These are phyloP conservation scores for Phytophthora agathidicida DNA, from an alignment of 352 stramenopile genomes.

Conservation along the genomic window DNA sequence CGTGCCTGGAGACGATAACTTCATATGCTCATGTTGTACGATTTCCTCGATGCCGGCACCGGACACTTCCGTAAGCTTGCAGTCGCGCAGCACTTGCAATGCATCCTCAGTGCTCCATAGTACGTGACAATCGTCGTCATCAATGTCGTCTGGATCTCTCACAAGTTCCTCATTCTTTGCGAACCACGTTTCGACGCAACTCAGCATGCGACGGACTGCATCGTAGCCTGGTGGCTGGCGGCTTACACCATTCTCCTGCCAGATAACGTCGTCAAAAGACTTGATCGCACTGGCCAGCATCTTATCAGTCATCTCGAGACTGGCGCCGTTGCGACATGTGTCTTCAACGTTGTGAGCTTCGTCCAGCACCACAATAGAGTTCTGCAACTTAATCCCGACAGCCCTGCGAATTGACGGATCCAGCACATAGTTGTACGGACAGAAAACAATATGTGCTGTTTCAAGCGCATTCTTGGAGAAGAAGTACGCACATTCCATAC, in stretches of 20 bases:
- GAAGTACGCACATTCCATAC: conserved; percentile 79
- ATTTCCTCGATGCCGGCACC: conserved; percentile 26
- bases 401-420: conserved; percentile 73
- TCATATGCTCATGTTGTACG: conserved; percentile 17
- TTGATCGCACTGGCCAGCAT: conserved; percentile 53
- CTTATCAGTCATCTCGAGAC: conserved; percentile 66
- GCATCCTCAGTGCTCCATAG: conserved; percentile 70
- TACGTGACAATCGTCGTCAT: conserved; percentile 39
- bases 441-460: conserved; percentile 79
- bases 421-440: conserved; percentile 88
- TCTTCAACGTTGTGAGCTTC: conserved; percentile 91
- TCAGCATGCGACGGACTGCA: conserved; percentile 50
- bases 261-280: conserved; percentile 68
- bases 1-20: conserved; percentile 16
- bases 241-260: conserved; percentile 38
- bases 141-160: conserved; percentile 31
- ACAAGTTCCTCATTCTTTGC: conserved; percentile 35
- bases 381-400: conserved; percentile 65
- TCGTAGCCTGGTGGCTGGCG: conserved; percentile 38
- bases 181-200: conserved; percentile 53
- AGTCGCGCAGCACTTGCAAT: conserved; percentile 60
- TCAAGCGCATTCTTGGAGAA: conserved; percentile 55
- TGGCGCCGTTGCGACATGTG: conserved; percentile 72
- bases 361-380: conserved; percentile 84
- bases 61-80: conserved; percentile 8